A percentile compares a stretch with the other conserved stretches of the same genome.
Evolutionary conservation across 352 stramenopile species (phyloP).

Genomic region (Phytopythium delawarense): DNA sequence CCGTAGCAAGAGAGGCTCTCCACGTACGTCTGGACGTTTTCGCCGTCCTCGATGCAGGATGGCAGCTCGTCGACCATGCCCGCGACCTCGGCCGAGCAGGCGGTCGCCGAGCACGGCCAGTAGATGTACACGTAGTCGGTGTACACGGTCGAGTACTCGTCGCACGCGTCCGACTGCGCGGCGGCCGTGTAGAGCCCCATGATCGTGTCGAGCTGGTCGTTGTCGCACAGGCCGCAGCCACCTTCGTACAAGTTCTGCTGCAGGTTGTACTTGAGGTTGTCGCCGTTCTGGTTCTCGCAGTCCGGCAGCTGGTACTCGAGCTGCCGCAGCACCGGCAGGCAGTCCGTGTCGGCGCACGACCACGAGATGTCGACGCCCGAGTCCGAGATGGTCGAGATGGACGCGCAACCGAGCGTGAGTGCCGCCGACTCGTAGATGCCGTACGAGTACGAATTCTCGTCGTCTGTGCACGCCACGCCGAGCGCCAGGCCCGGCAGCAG

Average conservation of each 20-base stretch:
- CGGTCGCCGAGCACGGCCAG: slow-evolving; percentile 16
- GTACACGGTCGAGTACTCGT: slow-evolving; percentile 9
- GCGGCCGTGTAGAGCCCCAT: slow-evolving; percentile 4
- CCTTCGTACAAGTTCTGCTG: neutral
- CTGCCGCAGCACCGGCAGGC: slow-evolving; percentile 1
- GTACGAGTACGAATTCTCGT: slow-evolving; percentile 8
- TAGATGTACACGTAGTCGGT: slow-evolving; percentile 15
- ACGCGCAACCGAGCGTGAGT: neutral
- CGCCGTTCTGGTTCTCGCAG: neutral
- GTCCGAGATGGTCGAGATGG: slow-evolving; percentile 7
- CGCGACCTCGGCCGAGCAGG: slow-evolving; percentile 11
- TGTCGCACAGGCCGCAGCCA: slow-evolving; percentile 1
- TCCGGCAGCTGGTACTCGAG: slow-evolving; percentile 8
- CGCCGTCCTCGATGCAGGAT: slow-evolving; percentile 13
- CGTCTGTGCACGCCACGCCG: slow-evolving; percentile 14
- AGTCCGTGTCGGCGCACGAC: neutral
- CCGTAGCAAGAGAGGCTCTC: slow-evolving; percentile 1
- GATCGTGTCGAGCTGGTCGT: neutral
- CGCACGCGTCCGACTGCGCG: slow-evolving; percentile 12
- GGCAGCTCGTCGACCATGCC: slow-evolving; percentile 14
- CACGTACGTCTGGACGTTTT: slow-evolving; percentile 6
- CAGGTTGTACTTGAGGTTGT: slow-evolving; percentile 2
- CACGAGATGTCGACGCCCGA: slow-evolving; percentile 1
- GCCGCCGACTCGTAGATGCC: slow-evolving; percentile 4
- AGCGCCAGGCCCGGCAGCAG: slow-evolving; percentile 1